Percentiles rank a stretch among this genome's conserved stretches.
Evolutionary conservation across 2,329 filamentous ascomycete species (phyloP).

Genomic region (Botrytis squamosa): DNA sequence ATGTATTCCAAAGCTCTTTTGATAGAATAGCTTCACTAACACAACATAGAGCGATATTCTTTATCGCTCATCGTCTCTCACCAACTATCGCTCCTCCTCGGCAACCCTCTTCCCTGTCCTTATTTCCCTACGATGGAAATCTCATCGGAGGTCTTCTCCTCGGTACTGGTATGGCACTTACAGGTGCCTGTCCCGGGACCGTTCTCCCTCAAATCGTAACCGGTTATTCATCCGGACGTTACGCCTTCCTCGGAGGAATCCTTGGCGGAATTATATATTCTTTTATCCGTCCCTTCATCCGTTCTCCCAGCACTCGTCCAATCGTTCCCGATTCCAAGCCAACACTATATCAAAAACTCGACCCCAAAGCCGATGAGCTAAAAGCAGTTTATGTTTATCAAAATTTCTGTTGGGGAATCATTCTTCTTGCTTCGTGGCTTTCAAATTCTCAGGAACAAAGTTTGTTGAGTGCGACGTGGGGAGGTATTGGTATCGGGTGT

Average conservation of each 20-base stretch:
- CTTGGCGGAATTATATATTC: conserved; percentile 54
- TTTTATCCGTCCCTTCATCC: conserved; percentile 16
- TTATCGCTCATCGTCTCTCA: conserved; percentile 34
- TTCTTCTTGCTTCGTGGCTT: conserved; percentile 20
- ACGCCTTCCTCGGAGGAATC: conserved; percentile 53
- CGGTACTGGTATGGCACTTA: conserved; percentile 64
- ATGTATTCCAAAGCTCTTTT: background rate
- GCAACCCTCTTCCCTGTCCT: conserved; percentile 32
- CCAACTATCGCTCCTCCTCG: conserved; percentile 13
- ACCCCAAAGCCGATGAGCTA: conserved; percentile 11
- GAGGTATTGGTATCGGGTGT: conserved; percentile 57
- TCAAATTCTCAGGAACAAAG: conserved; percentile 15
- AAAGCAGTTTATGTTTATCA: conserved; percentile 27
- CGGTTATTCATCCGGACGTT: conserved; percentile 51
- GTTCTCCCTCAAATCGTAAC: conserved; percentile 59
- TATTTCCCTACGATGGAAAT: conserved; percentile 63
- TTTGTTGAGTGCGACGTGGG: conserved; percentile 40
- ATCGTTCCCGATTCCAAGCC: conserved; percentile 7
- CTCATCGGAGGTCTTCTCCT: conserved; percentile 60
- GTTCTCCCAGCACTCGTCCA: conserved; percentile 3
- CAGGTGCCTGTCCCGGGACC: conserved; percentile 65
- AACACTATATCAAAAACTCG: conserved; percentile 29
- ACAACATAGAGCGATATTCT: conserved; percentile 40
- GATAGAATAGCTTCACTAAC: background rate
- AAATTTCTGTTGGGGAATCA: conserved; percentile 25